Evolutionary conservation across 139 green algal genomes (phyloP), one percentile per base, ranked within the genome.

Genomic region (Tetradesmus lagerheimii): DNA sequence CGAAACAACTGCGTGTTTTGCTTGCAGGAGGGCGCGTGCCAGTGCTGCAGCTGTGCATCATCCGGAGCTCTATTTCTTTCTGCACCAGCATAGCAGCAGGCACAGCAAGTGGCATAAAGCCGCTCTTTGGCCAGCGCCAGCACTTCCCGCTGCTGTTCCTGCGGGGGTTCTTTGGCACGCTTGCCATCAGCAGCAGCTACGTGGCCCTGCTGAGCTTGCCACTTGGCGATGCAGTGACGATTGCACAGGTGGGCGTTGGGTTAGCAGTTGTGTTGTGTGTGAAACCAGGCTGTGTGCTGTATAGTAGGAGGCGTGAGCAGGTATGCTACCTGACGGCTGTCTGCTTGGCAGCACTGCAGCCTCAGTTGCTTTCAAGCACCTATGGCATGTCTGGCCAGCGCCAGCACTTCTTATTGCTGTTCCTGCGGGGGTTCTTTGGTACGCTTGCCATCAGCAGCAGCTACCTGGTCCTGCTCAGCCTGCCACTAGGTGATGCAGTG

Each of bases 151-250:
- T 88, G 64, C 64, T 91, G 80, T 31, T 83, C 20, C 29, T 83
- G 67, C 64, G 80, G 14, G 80, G 80, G 14, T 77, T 83, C 29
- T 90, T 39, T 83, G 86, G 31, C 81, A 91, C 38, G 18, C 4
- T 83, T 11, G 57, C 79, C 8, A 83, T 91, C 23, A 62, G 23
- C 20, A 41, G 6, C n/a, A 77, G 34, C 23, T 91, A 91, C 43
- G 8, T 77, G 0, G 79, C 88, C 1, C 25, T 91, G 12, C 29
- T 83, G 1, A 38, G 62, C 31, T 79, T 93, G 37, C 89, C 92
- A 0, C 71, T 92, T 25, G 92, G 85, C 0, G 88, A 91, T 77
- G 88, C 88, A 14, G 88, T 91, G 4, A 92, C 89, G 1, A 77
- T 94, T 31, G 57, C 57, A n/a, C 57, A 71, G 57, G 57, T 71